Base-by-base conservation (phyloP, 2,329 filamentous ascomycete genomes). In the Curvularia eragrostidis region DNA sequence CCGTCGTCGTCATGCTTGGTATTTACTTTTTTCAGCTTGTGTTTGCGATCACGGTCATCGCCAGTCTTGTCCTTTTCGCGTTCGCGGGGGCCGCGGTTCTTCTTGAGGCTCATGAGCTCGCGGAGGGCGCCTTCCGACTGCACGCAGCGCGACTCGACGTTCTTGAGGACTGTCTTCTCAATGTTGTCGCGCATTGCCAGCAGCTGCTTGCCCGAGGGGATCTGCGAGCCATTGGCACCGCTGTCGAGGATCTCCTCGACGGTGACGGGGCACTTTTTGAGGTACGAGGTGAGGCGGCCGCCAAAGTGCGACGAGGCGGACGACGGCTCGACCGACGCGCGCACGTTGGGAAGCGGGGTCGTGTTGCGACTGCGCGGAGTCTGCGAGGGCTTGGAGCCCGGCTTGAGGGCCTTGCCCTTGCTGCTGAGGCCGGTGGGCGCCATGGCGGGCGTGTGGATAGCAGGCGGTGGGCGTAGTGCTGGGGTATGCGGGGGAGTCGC, bases 1-100 rank as follows among this genome's bases (percentile, higher is more conserved):
- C 90, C 87, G 58, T 84, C 85, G 8, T 85, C 82, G 57, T 89
- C 90, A 78, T 92, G 93, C 74, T 90, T 88, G 80, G 91, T 93
- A 82, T 91, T 93, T 64, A 89, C 84, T 75, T 93, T 76, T 64
- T 78, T 78, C 48, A 76, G 61, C 65, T 77, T 77, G 62, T 74
- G 72, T 34, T 73, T 75, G 61, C 84, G 80, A 48, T 86, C 82
- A 55, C 62, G 63, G 30, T 66, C 64, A 3, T 82, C 81, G 71
- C 60, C 75, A 69, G 75, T 81, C 73, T 73, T 81, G 67, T 81
- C 80, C 75, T 62, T 85, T 79, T 63, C 74, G 52, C 79, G 79
- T 69, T 83, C 81, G 36, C 84, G 83, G 54, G 86, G 82, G 46
- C 80, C 75, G 39, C 83, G 79, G 58, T 87, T 84, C 74, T 91